Evolutionary conservation across 2,329 filamentous ascomycete genomes (phyloP).

Genomic region (Verticillium alfalfae): DNA sequence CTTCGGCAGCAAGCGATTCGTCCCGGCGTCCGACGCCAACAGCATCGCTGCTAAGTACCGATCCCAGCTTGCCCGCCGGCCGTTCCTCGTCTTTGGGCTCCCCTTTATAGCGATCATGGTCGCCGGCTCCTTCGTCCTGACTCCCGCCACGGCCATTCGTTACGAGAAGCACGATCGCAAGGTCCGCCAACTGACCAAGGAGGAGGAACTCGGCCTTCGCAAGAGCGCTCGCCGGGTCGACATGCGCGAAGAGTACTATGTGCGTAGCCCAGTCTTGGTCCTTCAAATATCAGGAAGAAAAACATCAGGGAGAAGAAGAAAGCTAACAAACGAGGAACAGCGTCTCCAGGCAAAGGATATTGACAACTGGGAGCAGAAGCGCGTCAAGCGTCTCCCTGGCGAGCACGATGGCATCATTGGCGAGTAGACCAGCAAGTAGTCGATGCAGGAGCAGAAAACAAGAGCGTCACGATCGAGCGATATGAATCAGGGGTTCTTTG

Average conservation of each 20-base stretch:
- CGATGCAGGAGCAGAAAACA: slow-evolving; percentile 3
- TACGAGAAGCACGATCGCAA: slow-evolving; percentile 92
- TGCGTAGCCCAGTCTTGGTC: slow-evolving; percentile 38
- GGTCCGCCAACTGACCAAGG: slow-evolving; percentile 76
- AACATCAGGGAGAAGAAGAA: not conserved
- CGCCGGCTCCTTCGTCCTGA: slow-evolving; percentile 87
- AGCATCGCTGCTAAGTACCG: slow-evolving; percentile 75
- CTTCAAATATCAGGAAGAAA: not conserved
- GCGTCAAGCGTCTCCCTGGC: slow-evolving; percentile 82
- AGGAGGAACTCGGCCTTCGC: slow-evolving; percentile 81
- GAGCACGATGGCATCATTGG: slow-evolving; percentile 77
- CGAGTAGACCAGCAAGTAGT: slow-evolving; percentile 21
- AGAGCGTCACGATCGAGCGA: not conserved
- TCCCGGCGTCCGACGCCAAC: slow-evolving; percentile 58
- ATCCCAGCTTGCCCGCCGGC: slow-evolving; percentile 65
- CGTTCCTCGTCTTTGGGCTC: slow-evolving; percentile 88
- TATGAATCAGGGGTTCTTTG: not conserved
- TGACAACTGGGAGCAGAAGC: slow-evolving; percentile 95
- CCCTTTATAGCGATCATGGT: slow-evolving; percentile 90
- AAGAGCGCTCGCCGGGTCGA: slow-evolving; percentile 66
- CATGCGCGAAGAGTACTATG: slow-evolving; percentile 83
- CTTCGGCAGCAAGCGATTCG: slow-evolving; percentile 69
- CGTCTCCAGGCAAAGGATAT: slow-evolving; percentile 82
- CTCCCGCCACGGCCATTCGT: slow-evolving; percentile 85
- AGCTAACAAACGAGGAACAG: slow-evolving; percentile 31